These are phyloP conservation scores for Coemansia sp. DNA, from an alignment of 192 early-diverging fungal genomes.

Conservation along the genomic window DNA sequence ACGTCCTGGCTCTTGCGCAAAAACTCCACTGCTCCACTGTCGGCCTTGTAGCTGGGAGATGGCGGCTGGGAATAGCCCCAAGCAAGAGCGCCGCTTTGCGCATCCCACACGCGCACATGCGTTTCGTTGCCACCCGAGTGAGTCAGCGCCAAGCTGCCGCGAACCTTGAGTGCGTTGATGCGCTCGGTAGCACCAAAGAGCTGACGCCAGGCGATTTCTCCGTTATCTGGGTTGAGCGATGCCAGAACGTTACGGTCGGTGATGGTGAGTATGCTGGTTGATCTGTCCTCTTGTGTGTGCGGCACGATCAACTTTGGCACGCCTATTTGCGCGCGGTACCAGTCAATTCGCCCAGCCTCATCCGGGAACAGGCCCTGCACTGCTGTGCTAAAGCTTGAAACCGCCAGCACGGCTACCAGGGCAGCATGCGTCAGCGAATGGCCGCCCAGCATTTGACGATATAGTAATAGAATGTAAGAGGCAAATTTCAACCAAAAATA, in stretches of 20 bases:
- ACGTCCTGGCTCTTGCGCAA: slow-evolving; percentile 39
- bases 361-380: slow-evolving; percentile 49
- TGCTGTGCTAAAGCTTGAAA: slow-evolving; percentile 16
- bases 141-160: slow-evolving; percentile 41
- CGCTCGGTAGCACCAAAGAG: slow-evolving; percentile 62
- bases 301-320: slow-evolving; percentile 29
- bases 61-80: slow-evolving; percentile 31
- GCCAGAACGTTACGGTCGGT: slow-evolving; percentile 82
- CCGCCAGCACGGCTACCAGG: slow-evolving; percentile 18
- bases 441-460: slow-evolving; percentile 21
- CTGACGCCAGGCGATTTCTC: slow-evolving; percentile 81
- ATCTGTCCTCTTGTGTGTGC: slow-evolving; percentile 31
- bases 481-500: neutral
- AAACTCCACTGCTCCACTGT: slow-evolving; percentile 52
- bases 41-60: slow-evolving; percentile 27
- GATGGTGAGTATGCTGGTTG: slow-evolving; percentile 56
- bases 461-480: neutral
- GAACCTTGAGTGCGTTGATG: slow-evolving; percentile 56
- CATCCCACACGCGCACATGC: slow-evolving; percentile 58
- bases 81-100: slow-evolving; percentile 15
- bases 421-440: slow-evolving; percentile 14
- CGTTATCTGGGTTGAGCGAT: slow-evolving; percentile 64
- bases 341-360: slow-evolving; percentile 55
- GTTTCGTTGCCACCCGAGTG: slow-evolving; percentile 25
- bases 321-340: slow-evolving; percentile 52